Base-by-base conservation (phyloP, 495 filamentous ascomycete species). In the Penicillium goetzii region DNA sequence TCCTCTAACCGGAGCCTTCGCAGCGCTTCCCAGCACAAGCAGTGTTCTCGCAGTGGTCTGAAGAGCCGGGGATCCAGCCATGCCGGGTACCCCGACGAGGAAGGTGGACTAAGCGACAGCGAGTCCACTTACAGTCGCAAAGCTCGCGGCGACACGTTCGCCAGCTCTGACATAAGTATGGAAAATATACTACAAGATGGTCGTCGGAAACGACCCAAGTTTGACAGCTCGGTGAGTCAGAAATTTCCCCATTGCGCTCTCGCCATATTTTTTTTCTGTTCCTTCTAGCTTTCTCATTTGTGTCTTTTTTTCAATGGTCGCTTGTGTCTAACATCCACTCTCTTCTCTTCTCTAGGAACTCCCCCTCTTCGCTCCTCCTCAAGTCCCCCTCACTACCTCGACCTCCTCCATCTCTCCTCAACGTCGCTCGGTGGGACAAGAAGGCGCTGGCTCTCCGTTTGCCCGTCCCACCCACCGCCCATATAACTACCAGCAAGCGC, bases 121-220 rank as follows among this genome's bases (percentile, higher is more conserved):
- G 92, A 96, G 62, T 88, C 85, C 63, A 90, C 87, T 33, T 85
- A 88, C 71, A 90, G 90, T 58, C 88, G 89, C 63, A 89, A 87
- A 67, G 81, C 86, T 64, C 91, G 88, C 70, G 86, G 81, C 64
- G 93, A 97, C 70, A 88, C 90, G 55, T 81, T 96, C 60, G 91
- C 89, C n/a, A 96, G 91, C 72, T 93, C 95, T 4, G 95, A 98
- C 60, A 99, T 99, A 70, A 97, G 93, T 75, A 84, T 97, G 65
- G 92, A 96, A 61, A 99, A 99, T 71, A 98, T 99, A 76, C 90
- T 99, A 59, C 93, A 98, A 77, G 95, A 96, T 69, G 92, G 92
- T 65, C 88, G 95, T 76, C 87, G 95, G 65, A 97, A 99, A 83
- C 87, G 92, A 71, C 91, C 95, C 64, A 97, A 97, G 80, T 99